A percentile compares a stretch with the other conserved stretches of the same genome.
Conservation (phyloP, 331 rosid species). For the Quercus phellos region DNA sequence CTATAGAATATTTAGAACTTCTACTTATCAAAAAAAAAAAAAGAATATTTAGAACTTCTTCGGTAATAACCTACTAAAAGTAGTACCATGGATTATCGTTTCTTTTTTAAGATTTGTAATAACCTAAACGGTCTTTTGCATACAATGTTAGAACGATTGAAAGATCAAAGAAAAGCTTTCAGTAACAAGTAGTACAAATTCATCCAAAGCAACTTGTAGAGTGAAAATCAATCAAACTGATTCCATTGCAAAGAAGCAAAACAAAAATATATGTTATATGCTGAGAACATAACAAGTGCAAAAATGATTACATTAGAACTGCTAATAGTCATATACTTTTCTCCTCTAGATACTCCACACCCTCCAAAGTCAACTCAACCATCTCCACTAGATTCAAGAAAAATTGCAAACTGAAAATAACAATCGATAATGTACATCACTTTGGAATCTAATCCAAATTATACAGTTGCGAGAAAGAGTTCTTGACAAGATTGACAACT, state of each 20-base stretch:
- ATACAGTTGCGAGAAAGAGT: constrained; percentile 6
- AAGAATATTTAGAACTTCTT: not conserved
- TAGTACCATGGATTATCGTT: not conserved
- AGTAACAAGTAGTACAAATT: too few relatives aligned
- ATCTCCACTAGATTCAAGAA: constrained; percentile 1
- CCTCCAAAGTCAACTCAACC: not conserved
- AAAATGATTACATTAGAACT: too few relatives aligned
- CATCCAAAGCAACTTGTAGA: too few relatives aligned
- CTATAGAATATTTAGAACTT: not conserved
- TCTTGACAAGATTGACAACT: not conserved
- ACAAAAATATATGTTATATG: too few relatives aligned
- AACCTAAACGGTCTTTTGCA: not conserved
- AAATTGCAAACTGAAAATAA: constrained; percentile 13
- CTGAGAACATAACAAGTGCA: too few relatives aligned
- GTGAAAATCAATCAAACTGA: too few relatives aligned
- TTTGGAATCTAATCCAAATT: constrained; percentile 10
- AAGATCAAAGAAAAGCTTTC: not conserved
- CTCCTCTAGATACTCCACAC: not conserved
- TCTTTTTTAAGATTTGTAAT: too few relatives aligned
- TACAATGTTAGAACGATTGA: not conserved
- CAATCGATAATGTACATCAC: constrained; percentile 9
- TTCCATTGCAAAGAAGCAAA: too few relatives aligned
- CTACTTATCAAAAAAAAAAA: not conserved
- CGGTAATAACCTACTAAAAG: not conserved
- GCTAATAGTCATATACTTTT: not conserved